Evolutionary conservation across 768 basidiomycete species (phyloP).

Genomic region (Lactarius deliciosus): DNA sequence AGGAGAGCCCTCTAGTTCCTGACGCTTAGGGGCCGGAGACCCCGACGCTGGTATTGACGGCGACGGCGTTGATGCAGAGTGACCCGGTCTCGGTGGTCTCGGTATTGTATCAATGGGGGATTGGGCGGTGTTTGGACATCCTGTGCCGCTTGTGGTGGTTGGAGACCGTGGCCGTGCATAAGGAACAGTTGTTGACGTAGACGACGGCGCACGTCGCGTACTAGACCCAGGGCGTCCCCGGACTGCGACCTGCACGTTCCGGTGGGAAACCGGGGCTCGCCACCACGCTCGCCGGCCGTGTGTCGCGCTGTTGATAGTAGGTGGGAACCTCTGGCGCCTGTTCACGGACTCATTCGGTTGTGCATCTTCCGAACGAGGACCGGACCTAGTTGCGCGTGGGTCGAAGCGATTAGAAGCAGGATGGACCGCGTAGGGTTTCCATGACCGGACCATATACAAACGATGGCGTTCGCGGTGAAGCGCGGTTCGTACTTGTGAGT

Average conservation of each 20-base stretch:
- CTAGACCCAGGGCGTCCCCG: not conserved
- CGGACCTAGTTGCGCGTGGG: not conserved
- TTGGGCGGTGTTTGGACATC: not conserved
- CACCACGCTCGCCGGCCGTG: not conserved
- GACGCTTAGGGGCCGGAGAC: slow-evolving; percentile 12
- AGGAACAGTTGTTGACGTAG: not conserved
- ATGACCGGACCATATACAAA: slow-evolving; percentile 21
- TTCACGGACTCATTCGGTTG: slow-evolving; percentile 28
- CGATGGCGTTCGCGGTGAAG: not conserved
- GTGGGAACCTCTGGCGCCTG: slow-evolving; percentile 19
- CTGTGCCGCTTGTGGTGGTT: not conserved
- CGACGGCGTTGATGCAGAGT: not conserved
- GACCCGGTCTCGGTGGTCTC: not conserved
- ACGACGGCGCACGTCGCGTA: not conserved
- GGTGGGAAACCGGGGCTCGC: not conserved
- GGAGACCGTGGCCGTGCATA: not conserved
- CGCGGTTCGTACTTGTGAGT: not conserved
- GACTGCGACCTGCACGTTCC: not conserved
- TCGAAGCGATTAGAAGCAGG: not conserved
- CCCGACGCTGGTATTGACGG: not conserved
- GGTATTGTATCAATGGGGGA: not conserved
- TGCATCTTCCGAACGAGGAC: slow-evolving; percentile 22
- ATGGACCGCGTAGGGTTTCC: slow-evolving; percentile 5
- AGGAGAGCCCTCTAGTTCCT: not conserved
- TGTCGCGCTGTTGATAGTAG: slow-evolving; percentile 10